Conservation (phyloP, 495 filamentous ascomycete genomes). For the Hyaloscypha hepaticicola region DNA sequence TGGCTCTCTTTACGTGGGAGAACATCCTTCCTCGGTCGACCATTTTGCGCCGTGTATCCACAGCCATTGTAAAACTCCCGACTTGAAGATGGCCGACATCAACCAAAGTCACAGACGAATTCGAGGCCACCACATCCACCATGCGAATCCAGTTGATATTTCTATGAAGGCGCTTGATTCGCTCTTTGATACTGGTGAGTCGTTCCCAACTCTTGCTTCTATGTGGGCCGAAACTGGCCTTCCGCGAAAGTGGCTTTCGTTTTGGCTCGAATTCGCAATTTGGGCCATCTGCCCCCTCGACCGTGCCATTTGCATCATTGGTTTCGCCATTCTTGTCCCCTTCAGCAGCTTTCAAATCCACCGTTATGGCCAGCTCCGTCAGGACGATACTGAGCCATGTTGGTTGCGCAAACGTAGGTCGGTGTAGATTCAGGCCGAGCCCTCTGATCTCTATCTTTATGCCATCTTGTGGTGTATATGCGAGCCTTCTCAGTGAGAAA, state of each 20-base stretch:
- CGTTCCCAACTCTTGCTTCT: constrained; percentile 77
- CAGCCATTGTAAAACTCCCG: constrained; percentile 77
- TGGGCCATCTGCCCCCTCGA: constrained; percentile 30
- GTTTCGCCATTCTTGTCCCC: constrained; percentile 36
- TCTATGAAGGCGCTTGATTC: constrained; percentile 80
- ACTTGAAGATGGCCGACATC: constrained; percentile 84
- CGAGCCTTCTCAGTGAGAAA: constrained; percentile 83
- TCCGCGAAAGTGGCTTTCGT: constrained; percentile 17
- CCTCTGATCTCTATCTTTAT: constrained; percentile 86
- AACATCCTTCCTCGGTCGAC: constrained; percentile 90
- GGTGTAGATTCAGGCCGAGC: constrained; percentile 81
- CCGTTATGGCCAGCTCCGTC: constrained; percentile 76
- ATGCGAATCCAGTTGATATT: constrained; percentile 85
- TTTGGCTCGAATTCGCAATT: constrained; percentile 25
- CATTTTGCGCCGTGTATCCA: constrained; percentile 89
- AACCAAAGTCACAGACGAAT: constrained; percentile 68
- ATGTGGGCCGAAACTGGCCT: constrained; percentile 13
- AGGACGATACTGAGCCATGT: constrained; percentile 94
- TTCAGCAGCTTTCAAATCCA: constrained; percentile 69
- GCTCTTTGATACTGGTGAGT: constrained; percentile 74
- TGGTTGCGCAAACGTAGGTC: constrained; percentile 92
- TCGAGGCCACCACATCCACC: constrained; percentile 85
- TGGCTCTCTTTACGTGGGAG: constrained; percentile 68
- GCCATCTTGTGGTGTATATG: constrained; percentile 83
- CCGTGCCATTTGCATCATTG: constrained; percentile 17